Base-by-base conservation (phyloP, 257 asterid species). In the Solanum chaucha region DNA sequence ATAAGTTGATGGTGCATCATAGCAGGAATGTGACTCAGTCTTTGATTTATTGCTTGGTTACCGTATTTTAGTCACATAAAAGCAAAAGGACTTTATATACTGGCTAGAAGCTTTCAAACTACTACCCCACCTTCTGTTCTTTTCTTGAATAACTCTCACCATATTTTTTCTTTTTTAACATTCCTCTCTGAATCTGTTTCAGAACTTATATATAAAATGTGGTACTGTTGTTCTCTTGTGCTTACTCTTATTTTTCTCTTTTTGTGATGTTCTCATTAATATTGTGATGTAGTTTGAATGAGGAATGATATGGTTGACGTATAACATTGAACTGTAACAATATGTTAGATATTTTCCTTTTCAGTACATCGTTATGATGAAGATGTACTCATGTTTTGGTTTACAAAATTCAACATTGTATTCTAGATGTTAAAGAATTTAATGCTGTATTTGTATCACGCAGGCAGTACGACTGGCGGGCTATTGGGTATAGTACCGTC, bases 391-490 rank as follows among this genome's bases (percentile, higher is more conserved):
- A 35, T 73, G 82, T n/a, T 36, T 74, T 36, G 82, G 19, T 38
- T 35, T 38, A 22, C 51, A 34, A 46, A 14, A 80, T 19, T 46
- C 65, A 26, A 46, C 26, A 8, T 80, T 28, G 9, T 80, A 44
- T 46, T 81, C 30, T 48, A 26, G 19, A 46, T 81, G 15, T 12
- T 86, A 51, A 84, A 35, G 86, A 87, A 58, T 84, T 90, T 86
- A 46, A 41, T 84, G 14, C 22, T 85, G 32, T 71, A 78, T 86
- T n/a, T 84, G 85, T 89, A 88, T 84, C 87, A 81, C 22, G 88
- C 91, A 96, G 99, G 99, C 75, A 92, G 94, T 85, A 87, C 99
- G 28, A 87, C 89, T 40, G 99, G 98, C 11, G 99, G 99, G 88
- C 92, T 97, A 89, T 95, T 95, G 75, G 99, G 98, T 84, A 77